A percentile compares a stretch with the other conserved stretches of the same genome.
Evolutionary conservation across 768 basidiomycete genomes (phyloP).

Genomic region (Mycena pura): DNA sequence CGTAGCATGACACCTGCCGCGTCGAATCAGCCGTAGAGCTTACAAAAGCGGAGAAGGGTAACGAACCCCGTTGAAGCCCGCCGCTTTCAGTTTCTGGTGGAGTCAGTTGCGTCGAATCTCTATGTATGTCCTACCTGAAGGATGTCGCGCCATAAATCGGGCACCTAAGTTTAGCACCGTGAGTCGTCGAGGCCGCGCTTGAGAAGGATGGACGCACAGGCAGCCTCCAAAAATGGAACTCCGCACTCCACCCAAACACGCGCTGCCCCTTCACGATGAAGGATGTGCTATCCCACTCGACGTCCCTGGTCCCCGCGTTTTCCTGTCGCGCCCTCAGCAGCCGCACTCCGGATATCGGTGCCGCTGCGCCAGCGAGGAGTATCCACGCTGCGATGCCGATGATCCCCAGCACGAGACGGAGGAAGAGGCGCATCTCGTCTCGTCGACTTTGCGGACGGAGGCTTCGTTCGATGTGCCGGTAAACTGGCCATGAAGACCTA

Average conservation of each 20-base stretch:
- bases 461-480: background rate
- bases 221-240: slow-evolving; percentile 22
- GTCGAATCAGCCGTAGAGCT: background rate
- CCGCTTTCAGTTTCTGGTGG: slow-evolving; percentile 12
- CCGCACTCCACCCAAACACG: slow-evolving; percentile 18
- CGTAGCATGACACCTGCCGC: slow-evolving; percentile 20
- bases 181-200: background rate
- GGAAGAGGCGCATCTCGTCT: slow-evolving; percentile 12
- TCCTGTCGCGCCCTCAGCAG: slow-evolving; percentile 2
- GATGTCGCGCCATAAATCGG: slow-evolving; percentile 20
- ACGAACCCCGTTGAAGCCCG: slow-evolving; percentile 18
- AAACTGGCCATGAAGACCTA: slow-evolving; percentile 1
- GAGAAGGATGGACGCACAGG: background rate
- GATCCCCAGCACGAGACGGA: slow-evolving; percentile 4
- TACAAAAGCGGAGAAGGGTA: background rate
- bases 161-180: background rate
- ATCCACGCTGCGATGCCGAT: background rate
- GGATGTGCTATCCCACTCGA: slow-evolving; percentile 17
- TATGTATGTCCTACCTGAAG: slow-evolving; percentile 2
- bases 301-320: slow-evolving; percentile 7
- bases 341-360: background rate
- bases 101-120: background rate
- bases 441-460: background rate
- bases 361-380: background rate
- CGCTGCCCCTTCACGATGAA: slow-evolving; percentile 19